Evolutionary conservation across 1,284 basidiomycete species (phyloP).

Genomic region (Cutaneotrichosporon cavernicola): DNA sequence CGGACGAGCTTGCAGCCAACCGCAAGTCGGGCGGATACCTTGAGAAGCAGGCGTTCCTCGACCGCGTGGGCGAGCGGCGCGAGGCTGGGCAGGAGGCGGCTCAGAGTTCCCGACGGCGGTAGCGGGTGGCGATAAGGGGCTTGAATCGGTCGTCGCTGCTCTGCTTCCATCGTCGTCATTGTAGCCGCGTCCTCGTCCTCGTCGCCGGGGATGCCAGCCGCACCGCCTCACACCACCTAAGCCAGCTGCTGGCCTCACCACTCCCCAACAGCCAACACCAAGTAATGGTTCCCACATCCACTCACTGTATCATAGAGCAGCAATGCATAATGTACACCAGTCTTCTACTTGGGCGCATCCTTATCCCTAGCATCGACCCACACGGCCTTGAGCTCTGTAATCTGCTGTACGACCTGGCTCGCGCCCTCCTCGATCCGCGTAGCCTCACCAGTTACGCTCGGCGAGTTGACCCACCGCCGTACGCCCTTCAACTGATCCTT

Average conservation of each 20-base stretch:
- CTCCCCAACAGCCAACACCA: background rate
- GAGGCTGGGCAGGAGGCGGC: background rate
- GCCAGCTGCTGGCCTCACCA: too few species aligned
- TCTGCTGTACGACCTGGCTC: conserved; percentile 15
- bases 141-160: too few species aligned
- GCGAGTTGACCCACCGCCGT: conserved; percentile 66
- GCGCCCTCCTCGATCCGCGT: conserved; percentile 59
- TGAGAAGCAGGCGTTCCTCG: conserved; percentile 49
- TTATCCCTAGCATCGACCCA: conserved; percentile 24
- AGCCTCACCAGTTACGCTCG: conserved; percentile 62
- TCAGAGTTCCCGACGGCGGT: conserved; percentile 1
- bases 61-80: conserved; percentile 44
- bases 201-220: too few species aligned
- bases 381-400: conserved; percentile 55
- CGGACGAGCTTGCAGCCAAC: conserved; percentile 47
- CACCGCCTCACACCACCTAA: too few species aligned
- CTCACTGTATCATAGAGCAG: conserved; percentile 8
- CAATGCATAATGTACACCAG: conserved; percentile 10
- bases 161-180: too few species aligned
- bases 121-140: background rate
- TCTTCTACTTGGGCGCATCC: conserved; percentile 14
- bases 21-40: conserved; percentile 45
- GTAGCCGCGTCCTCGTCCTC: too few species aligned
- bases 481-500: conserved; percentile 60
- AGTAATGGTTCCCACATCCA: background rate